phyloP scores from a whole-genome alignment of 2,329 filamentous ascomycete genomes.

The Pseudogymnoascus sp. region DNA sequence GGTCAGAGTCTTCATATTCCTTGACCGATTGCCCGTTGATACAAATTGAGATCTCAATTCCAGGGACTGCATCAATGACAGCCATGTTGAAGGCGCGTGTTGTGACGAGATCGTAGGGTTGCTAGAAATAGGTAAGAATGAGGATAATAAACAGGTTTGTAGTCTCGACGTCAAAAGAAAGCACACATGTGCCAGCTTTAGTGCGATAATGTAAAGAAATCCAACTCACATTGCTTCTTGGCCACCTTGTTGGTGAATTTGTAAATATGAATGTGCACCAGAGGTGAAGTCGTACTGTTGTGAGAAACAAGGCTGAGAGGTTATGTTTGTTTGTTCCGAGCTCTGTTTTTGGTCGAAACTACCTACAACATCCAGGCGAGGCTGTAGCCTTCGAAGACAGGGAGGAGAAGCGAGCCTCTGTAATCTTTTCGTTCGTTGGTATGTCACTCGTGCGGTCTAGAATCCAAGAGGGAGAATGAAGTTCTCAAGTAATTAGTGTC shows the following conservation, averaged over 20 bases:
- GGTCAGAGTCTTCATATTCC: slow-evolving; percentile 15
- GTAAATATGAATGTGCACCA: not conserved
- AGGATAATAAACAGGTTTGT: not conserved
- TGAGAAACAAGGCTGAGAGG: not conserved
- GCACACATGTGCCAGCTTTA: not conserved
- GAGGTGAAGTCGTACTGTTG: not conserved
- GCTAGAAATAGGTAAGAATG: not conserved
- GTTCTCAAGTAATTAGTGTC: not conserved
- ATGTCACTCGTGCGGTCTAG: not conserved
- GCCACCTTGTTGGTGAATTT: not conserved
- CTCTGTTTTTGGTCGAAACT: not conserved
- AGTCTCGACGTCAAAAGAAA: not conserved
- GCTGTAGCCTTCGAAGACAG: not conserved
- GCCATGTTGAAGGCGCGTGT: slow-evolving; percentile 18
- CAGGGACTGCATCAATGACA: slow-evolving; percentile 19
- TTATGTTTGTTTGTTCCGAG: not conserved
- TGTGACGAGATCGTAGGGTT: not conserved
- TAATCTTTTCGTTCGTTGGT: not conserved
- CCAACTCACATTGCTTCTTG: not conserved
- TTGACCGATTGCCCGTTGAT: slow-evolving; percentile 16
- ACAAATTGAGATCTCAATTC: slow-evolving; percentile 21
- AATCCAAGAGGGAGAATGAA: not conserved
- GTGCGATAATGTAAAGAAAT: not conserved
- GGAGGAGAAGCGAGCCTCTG: not conserved
- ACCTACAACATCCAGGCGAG: not conserved